These are phyloP conservation scores for Solanum clarkiae DNA, from an alignment of 257 asterid genomes.

Conservation along the genomic window DNA sequence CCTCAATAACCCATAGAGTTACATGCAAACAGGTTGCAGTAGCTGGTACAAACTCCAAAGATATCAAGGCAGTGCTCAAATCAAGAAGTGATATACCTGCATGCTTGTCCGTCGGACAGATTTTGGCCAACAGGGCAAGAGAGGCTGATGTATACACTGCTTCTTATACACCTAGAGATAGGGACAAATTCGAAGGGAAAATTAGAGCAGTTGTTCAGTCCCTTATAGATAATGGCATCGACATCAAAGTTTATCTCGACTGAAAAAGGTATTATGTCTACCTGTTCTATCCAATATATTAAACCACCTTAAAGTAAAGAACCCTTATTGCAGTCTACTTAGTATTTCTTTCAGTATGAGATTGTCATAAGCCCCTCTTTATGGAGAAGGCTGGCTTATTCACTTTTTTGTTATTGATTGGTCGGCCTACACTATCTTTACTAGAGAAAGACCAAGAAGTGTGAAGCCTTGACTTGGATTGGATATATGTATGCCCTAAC, in stretches of 20 bases:
- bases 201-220: slow-evolving; percentile 92
- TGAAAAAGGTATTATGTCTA: slow-evolving; percentile 8
- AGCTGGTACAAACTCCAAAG: slow-evolving; percentile 93
- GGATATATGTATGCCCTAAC: not conserved
- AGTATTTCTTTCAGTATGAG: not conserved
- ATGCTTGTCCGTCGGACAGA: slow-evolving; percentile 62
- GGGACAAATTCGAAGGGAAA: slow-evolving; percentile 95
- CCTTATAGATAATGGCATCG: slow-evolving; percentile 86
- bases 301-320: not conserved
- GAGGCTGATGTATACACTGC: slow-evolving; percentile 93
- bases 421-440: not conserved
- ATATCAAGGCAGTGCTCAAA: slow-evolving; percentile 77
- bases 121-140: slow-evolving; percentile 74
- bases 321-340: not conserved
- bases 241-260: slow-evolving; percentile 76
- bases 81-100: slow-evolving; percentile 90
- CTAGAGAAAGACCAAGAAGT: not conserved
- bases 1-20: slow-evolving; percentile 87
- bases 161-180: slow-evolving; percentile 76
- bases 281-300: not conserved
- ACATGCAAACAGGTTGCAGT: slow-evolving; percentile 96
- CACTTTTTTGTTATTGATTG: not conserved
- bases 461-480: not conserved
- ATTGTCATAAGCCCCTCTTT: not conserved
- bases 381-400: not conserved